These are phyloP conservation scores for Xanthoconium stramineum DNA, from an alignment of 768 basidiomycete species.

Conservation along the genomic window DNA sequence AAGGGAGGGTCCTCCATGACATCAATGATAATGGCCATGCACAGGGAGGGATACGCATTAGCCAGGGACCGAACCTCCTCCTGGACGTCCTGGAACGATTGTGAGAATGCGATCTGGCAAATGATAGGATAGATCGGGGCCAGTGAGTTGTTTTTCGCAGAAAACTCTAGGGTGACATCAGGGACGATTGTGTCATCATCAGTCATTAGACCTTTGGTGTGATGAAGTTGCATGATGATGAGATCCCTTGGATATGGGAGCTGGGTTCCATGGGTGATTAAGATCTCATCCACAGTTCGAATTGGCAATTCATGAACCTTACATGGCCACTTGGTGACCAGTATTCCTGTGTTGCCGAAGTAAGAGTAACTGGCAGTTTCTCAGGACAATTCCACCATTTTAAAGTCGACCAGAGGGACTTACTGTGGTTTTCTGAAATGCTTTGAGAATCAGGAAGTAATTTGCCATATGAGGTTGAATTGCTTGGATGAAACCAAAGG, in stretches of 20 bases:
- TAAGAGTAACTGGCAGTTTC: neutral
- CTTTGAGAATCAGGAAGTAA: neutral
- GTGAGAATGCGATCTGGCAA: neutral
- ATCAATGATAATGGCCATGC: neutral
- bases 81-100: neutral
- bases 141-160: neutral
- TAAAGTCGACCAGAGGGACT: neutral
- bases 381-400: neutral
- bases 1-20: neutral
- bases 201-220: too few relatives aligned
- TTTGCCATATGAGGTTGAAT: neutral
- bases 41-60: neutral
- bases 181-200: too few relatives aligned
- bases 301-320: neutral
- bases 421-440: neutral
- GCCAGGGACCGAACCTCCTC: neutral
- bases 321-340: neutral
- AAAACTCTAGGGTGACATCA: too few relatives aligned
- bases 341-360: neutral
- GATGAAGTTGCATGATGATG: too few relatives aligned
- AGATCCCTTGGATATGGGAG: too few relatives aligned
- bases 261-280: too few relatives aligned
- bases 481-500: neutral
- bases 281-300: too few relatives aligned
- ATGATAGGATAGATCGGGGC: neutral